A percentile compares a stretch with the other conserved stretches of the same genome.
Evolutionary conservation across 371 early-diverging fungal species (phyloP).

Genomic region (Mortierella sp.): DNA sequence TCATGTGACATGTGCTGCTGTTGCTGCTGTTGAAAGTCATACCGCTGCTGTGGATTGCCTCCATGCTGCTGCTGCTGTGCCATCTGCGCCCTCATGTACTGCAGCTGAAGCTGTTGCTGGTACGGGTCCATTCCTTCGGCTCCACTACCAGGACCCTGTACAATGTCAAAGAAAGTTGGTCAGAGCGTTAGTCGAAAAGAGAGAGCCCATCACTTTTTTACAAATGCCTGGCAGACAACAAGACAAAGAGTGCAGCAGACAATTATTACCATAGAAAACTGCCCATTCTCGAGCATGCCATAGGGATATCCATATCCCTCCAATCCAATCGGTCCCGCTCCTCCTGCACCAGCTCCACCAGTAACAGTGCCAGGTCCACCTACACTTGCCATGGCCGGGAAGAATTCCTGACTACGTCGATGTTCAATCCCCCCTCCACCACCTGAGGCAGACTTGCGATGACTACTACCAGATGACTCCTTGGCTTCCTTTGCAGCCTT

Average conservation of each 20-base stretch:
- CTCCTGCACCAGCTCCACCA: neutral
- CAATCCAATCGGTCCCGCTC: conserved; percentile 18
- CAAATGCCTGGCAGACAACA: neutral
- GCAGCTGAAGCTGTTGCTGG: conserved; percentile 48
- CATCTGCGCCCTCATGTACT: conserved; percentile 52
- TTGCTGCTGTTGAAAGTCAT: conserved; percentile 28
- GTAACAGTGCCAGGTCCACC: conserved; percentile 7
- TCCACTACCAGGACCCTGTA: conserved; percentile 22
- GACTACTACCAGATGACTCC: neutral
- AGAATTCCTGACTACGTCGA: conserved; percentile 48
- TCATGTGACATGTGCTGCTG: conserved; percentile 16
- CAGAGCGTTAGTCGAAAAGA: neutral
- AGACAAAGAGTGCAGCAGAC: neutral
- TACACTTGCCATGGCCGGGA: conserved; percentile 19
- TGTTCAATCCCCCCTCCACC: conserved; percentile 18
- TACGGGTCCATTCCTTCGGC: conserved; percentile 37
- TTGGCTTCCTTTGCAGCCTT: conserved; percentile 41
- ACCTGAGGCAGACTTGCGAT: neutral
- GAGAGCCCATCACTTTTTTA: neutral
- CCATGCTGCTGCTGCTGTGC: conserved; percentile 31
- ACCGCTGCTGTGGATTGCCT: conserved; percentile 18
- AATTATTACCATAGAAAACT: conserved; percentile 37
- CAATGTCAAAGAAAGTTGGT: neutral
- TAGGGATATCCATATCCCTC: conserved; percentile 53
- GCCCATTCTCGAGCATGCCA: conserved; percentile 37